These are phyloP conservation scores for Parsonsia alboflavescens DNA, from an alignment of 257 asterid species.

Conservation along the genomic window DNA sequence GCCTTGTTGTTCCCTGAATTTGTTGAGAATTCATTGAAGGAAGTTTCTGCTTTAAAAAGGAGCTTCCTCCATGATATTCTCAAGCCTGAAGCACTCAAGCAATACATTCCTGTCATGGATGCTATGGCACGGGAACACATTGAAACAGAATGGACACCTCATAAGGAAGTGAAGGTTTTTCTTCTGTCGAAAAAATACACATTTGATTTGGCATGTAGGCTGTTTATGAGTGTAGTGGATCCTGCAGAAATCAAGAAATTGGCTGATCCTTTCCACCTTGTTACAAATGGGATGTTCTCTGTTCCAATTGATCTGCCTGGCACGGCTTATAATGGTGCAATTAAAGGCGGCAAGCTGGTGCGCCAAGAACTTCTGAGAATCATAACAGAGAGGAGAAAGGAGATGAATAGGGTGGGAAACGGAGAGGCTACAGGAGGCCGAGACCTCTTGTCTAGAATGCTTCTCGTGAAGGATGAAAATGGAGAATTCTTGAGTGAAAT, in stretches of 20 bases:
- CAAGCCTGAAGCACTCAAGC: conserved; percentile 49
- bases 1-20: conserved; percentile 42
- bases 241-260: conserved; percentile 29
- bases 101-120: conserved; percentile 50
- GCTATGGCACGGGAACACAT: conserved; percentile 42
- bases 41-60: conserved; percentile 37
- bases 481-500: conserved; percentile 47
- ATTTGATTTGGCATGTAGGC: conserved; percentile 42
- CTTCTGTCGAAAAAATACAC: conserved; percentile 43
- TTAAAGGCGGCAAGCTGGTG: conserved; percentile 46
- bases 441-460: conserved; percentile 47
- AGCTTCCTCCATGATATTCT: conserved; percentile 41
- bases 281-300: conserved; percentile 49
- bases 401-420: conserved; percentile 24
- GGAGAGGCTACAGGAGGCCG: conserved; percentile 36
- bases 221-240: conserved; percentile 39
- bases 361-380: conserved; percentile 48
- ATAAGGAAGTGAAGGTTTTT: conserved; percentile 31
- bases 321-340: conserved; percentile 49
- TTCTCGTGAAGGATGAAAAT: conserved; percentile 49
- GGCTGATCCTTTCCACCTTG: conserved; percentile 39
- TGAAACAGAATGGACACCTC: conserved; percentile 40
- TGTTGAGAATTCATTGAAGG: conserved; percentile 33
- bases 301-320: conserved; percentile 54
- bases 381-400: conserved; percentile 51